A percentile compares a stretch with the other conserved stretches of the same genome.
phyloP scores from a whole-genome alignment of 1,284 basidiomycete species.

The Ustilago cynodontis region DNA sequence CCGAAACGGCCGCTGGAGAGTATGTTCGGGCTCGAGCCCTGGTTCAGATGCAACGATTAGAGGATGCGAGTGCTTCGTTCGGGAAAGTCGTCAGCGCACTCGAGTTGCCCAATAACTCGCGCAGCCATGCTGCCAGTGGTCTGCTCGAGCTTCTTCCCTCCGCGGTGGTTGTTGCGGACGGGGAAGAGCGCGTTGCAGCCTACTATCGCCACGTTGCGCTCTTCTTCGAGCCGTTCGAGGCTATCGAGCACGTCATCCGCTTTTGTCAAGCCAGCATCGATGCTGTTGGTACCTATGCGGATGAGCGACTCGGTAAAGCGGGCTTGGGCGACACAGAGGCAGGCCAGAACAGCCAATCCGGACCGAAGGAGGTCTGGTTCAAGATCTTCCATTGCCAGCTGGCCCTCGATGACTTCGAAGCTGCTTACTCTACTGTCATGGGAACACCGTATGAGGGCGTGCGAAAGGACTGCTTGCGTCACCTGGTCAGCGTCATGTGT shows the following conservation, averaged over 20 bases:
- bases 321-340: constrained; percentile 12
- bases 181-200: constrained; percentile 33
- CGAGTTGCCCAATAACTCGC: constrained; percentile 10
- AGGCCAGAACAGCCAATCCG: not conserved
- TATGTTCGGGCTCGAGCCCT: constrained; percentile 50
- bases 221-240: constrained; percentile 52
- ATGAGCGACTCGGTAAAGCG: constrained; percentile 11
- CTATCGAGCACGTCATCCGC: constrained; percentile 39
- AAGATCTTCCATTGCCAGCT: constrained; percentile 62
- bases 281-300: constrained; percentile 40
- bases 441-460: constrained; percentile 73
- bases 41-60: constrained; percentile 41
- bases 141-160: constrained; percentile 47
- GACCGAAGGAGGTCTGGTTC: constrained; percentile 55
- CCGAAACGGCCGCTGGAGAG: constrained; percentile 35
- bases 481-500: constrained; percentile 93
- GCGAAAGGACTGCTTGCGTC: constrained; percentile 95
- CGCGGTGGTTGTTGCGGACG: constrained; percentile 18
- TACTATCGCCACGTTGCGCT: constrained; percentile 51
- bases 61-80: constrained; percentile 41
- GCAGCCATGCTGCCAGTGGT: constrained; percentile 20
- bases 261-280: constrained; percentile 54
- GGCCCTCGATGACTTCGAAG: constrained; percentile 54
- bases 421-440: constrained; percentile 59
- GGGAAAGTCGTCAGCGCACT: constrained; percentile 47